Conservation (phyloP, 1,139 yeast genomes). For the Pichia sp. region DNA sequence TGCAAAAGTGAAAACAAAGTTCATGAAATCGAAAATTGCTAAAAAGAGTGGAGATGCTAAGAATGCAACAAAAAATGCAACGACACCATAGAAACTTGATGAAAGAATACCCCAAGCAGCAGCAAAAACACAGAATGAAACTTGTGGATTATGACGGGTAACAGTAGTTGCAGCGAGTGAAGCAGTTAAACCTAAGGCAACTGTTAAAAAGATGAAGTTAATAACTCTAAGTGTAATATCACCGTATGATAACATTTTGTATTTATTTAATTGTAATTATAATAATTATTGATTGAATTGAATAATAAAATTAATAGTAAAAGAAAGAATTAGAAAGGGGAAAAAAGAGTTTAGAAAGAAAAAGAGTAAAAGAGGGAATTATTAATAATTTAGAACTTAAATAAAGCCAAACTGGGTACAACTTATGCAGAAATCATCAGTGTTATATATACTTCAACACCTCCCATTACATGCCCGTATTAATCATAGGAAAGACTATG, state of each 20-base stretch:
- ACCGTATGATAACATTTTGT: conserved; percentile 50
- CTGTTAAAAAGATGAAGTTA: conserved; percentile 68
- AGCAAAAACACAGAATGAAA: conserved; percentile 81
- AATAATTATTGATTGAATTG: conserved; percentile 2
- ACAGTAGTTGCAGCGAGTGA: conserved; percentile 69
- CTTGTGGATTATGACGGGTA: conserved; percentile 61
- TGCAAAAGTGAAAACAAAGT: conserved; percentile 86
- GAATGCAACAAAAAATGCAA: conserved; percentile 71
- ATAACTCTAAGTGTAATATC: conserved; percentile 68
- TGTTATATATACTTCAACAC: too few species aligned
- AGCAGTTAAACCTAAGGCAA: conserved; percentile 80
- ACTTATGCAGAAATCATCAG: too few species aligned
- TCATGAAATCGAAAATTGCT: conserved; percentile 73
- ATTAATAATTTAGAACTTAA: too few species aligned
- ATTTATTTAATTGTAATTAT: conserved; percentile 7
- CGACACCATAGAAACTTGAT: conserved; percentile 71
- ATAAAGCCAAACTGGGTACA: too few species aligned
- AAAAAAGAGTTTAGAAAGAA: neutral
- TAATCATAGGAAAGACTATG: neutral
- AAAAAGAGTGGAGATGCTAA: conserved; percentile 84
- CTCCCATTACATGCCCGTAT: neutral
- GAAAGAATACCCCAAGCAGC: conserved; percentile 80
- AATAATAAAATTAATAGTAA: neutral
- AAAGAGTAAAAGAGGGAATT: too few species aligned
- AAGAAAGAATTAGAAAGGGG: neutral